Evolutionary conservation across 371 early-diverging fungal species (phyloP), one percentile per base, ranked within the genome.

Genomic region (Mucor ambiguus): DNA sequence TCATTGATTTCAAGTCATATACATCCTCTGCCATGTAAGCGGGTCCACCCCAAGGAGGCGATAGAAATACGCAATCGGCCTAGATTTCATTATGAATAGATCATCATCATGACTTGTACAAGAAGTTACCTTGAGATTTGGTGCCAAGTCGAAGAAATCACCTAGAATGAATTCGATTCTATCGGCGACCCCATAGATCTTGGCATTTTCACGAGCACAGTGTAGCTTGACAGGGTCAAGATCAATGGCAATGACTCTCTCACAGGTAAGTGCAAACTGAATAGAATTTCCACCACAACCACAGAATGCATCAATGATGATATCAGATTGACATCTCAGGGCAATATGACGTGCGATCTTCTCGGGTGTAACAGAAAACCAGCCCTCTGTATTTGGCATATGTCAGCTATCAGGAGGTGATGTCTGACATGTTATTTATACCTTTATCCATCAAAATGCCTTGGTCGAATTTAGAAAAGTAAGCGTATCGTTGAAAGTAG

Each of bases 351-450:
- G 62, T 3, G 97, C 96, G 52, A 98, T 91, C 48, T 79, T 74
- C 66, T 98, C 98, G 1, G 98, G 98, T 0, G 98, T 98, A 0
- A 97, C 97, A 0, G 97, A 96, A 78, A 90, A 98, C 98, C 97
- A 97, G 9, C 95, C 92, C 73, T 95, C 96, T 89, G 46, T 2
- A 57, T 60, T 60, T 24, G 37, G 37, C 9, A 44, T 2, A 46
- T 28, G 20, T 49, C 24, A 60, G 32, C 30, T 22, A 67, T 26
- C n/a, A 0, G 32, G 28, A 49, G 5, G 8, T 29, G 18, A 33
- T 28, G 26, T 2, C 26, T 35, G 33, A 1, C 3, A 44, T 7
- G 46, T 7, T 12, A 48, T 55, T 37, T 26, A 46, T 78, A 89
- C 91, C 91, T 72, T 86, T 81, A 72, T 97, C 97, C 80, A 97